Conservation (phyloP, 176 grass and related monocot species). For the Neostapfia colusana region DNA sequence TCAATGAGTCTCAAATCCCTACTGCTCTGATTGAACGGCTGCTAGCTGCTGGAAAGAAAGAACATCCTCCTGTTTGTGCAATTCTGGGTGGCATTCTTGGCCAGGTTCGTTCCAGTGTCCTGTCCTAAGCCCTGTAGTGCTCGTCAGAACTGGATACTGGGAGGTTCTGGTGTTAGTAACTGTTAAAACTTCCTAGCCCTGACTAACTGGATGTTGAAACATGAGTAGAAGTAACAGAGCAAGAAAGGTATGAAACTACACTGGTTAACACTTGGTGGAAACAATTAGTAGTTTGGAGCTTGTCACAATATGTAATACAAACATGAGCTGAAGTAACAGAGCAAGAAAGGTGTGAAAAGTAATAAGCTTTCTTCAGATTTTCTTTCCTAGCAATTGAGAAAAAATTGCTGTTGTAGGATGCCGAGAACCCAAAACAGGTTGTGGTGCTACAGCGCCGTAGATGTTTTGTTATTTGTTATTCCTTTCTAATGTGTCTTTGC, state of each 20-base stretch:
- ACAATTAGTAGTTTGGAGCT: neutral
- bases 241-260: too few relatives aligned
- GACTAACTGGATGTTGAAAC: neutral
- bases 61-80: conserved; percentile 84
- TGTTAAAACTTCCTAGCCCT: neutral
- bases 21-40: conserved; percentile 63
- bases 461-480: conserved; percentile 19
- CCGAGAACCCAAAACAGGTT: neutral
- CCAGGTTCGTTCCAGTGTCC: conserved; percentile 57
- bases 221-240: too few relatives aligned
- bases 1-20: conserved; percentile 71
- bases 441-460: neutral
- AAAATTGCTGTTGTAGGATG: neutral
- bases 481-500: neutral
- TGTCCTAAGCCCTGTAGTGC: neutral
- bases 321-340: neutral
- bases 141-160: neutral
- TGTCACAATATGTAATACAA: neutral
- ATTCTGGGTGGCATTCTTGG: conserved; percentile 97
- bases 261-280: neutral
- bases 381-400: neutral
- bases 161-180: neutral
- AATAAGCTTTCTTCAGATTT: neutral
- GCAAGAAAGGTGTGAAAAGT: neutral
- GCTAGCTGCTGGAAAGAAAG: conserved; percentile 67